Conservation (phyloP, 2,329 filamentous ascomycete genomes). For the Beauveria pseudobassiana region DNA sequence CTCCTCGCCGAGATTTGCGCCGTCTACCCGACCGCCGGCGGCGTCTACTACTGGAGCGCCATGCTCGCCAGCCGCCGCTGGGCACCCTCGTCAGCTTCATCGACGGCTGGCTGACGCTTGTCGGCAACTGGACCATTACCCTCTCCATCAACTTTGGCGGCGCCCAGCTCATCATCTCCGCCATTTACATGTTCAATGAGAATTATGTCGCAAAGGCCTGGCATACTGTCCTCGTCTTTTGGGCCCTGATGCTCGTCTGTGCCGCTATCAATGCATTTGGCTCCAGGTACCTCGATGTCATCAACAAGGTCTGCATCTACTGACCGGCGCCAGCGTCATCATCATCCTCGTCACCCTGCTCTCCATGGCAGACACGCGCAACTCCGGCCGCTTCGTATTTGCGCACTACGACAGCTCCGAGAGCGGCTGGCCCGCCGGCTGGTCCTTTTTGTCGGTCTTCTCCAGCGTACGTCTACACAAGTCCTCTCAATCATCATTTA, state of each 20-base stretch:
- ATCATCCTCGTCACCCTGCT: conserved; percentile 65
- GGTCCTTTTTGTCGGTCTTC: conserved; percentile 50
- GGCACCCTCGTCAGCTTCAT: conserved; percentile 61
- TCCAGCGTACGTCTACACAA: conserved; percentile 33
- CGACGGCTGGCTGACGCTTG: conserved; percentile 67
- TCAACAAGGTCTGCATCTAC: conserved; percentile 65
- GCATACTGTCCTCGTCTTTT: conserved; percentile 71
- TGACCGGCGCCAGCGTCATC: conserved; percentile 63
- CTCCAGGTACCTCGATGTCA: conserved; percentile 48
- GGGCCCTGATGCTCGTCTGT: conserved; percentile 55
- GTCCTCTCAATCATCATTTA: background rate
- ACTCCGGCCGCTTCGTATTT: conserved; percentile 59
- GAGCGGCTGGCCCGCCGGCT: conserved; percentile 60
- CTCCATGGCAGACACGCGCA: conserved; percentile 55
- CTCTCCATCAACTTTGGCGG: conserved; percentile 66
- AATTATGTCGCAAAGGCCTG: conserved; percentile 52
- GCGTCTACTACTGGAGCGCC: conserved; percentile 69
- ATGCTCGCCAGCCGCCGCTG: conserved; percentile 53
- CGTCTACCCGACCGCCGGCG: conserved; percentile 54
- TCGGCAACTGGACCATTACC: conserved; percentile 63
- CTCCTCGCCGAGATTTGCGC: conserved; percentile 67
- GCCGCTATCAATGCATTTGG: conserved; percentile 62
- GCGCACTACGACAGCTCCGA: conserved; percentile 60
- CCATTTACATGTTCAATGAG: conserved; percentile 58
- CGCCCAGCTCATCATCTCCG: conserved; percentile 59